These are phyloP conservation scores for Beverwykella pulmonaria DNA, from an alignment of 495 filamentous ascomycete genomes.

Conservation along the genomic window DNA sequence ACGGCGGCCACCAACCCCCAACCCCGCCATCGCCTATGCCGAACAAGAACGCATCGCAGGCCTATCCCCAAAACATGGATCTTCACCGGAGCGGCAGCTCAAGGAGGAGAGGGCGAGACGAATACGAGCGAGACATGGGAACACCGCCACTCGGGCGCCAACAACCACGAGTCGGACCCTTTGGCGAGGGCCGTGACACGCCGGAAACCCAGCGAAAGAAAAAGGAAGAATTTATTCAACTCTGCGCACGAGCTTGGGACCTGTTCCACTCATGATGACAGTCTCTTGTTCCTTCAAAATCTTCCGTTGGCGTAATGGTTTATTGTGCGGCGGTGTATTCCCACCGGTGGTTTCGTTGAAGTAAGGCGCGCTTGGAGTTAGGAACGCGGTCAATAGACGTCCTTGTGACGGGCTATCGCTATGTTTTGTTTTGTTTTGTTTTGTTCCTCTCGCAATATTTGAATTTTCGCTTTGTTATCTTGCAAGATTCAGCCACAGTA, in stretches of 20 bases:
- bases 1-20: conserved; percentile 85
- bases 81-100: conserved; percentile 52
- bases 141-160: conserved; percentile 66
- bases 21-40: conserved; percentile 85
- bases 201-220: conserved; percentile 83
- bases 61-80: conserved; percentile 41
- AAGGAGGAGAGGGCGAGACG: conserved; percentile 75
- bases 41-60: conserved; percentile 22
- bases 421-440: conserved; percentile 25
- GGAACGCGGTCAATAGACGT: conserved; percentile 19
- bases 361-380: conserved; percentile 26
- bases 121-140: conserved; percentile 87
- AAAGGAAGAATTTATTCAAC: conserved; percentile 87
- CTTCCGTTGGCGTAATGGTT: background rate
- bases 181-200: conserved; percentile 62
- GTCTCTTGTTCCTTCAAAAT: background rate
- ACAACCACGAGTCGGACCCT: conserved; percentile 19
- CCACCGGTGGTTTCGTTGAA: background rate
- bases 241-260: conserved; percentile 94
- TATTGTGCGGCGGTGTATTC: conserved; percentile 2
- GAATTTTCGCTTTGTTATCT: conserved; percentile 5
- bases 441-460: conserved; percentile 1
- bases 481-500: conserved; percentile 14
- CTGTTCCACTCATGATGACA: conserved; percentile 82
- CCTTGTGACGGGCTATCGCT: conserved; percentile 11